Percentiles rank a stretch among this genome's conserved stretches.
phyloP scores from a whole-genome alignment of 192 early-diverging fungal species.

The Mortierella hygrophila region DNA sequence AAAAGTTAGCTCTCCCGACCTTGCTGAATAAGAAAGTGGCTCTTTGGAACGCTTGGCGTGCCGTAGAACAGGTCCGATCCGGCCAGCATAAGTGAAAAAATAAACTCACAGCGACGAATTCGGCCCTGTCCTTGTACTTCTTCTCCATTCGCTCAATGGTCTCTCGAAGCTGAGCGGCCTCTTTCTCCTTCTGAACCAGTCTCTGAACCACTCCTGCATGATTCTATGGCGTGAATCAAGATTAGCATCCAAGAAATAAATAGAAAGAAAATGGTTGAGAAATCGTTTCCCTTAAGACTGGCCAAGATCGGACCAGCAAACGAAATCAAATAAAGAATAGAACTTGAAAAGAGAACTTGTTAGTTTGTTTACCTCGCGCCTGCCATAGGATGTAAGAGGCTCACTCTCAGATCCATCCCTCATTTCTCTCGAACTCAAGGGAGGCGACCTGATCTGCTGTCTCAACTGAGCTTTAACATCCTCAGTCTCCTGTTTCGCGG shows the following conservation, averaged over 20 bases:
- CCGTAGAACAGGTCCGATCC: neutral
- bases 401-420: constrained; percentile 39
- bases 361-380: constrained; percentile 30
- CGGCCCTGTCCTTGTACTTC: constrained; percentile 57
- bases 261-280: neutral
- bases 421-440: constrained; percentile 11
- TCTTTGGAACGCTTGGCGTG: neutral
- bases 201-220: constrained; percentile 55
- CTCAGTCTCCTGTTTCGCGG: constrained; percentile 21
- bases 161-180: constrained; percentile 49
- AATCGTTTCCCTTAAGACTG: neutral
- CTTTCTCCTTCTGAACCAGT: constrained; percentile 55
- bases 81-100: neutral
- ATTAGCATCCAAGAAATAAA: neutral
- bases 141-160: constrained; percentile 53
- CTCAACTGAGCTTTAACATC: constrained; percentile 31
- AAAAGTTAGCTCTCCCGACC: neutral
- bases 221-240: constrained; percentile 19
- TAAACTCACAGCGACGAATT: constrained; percentile 53
- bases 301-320: neutral
- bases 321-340: neutral
- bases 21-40: neutral
- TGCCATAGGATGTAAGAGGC: constrained; percentile 23
- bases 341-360: neutral
- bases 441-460: constrained; percentile 19